A percentile compares a stretch with the other conserved stretches of the same genome.
Evolutionary conservation across 306 rosid species (phyloP).

Genomic region (Castanea sativa): DNA sequence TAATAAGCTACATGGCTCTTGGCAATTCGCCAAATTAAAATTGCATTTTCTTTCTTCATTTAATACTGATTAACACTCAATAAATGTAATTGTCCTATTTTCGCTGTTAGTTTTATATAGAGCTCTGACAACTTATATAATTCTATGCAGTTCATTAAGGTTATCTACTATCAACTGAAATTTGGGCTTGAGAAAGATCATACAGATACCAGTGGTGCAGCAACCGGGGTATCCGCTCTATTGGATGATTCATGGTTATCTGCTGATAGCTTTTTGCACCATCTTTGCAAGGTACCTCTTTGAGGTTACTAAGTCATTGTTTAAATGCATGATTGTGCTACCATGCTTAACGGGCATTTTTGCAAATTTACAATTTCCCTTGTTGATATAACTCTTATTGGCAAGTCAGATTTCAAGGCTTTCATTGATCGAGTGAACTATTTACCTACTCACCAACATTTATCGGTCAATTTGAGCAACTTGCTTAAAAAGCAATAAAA

Average conservation of each 20-base stretch:
- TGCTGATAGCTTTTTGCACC: constrained; percentile 63
- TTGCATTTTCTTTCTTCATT: background rate
- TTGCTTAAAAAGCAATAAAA: background rate
- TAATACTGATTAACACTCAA: background rate
- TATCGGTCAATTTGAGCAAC: background rate
- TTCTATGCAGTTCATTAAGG: constrained; percentile 60
- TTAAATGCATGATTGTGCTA: constrained; percentile 5
- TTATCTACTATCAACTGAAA: constrained; percentile 77
- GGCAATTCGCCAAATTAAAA: background rate
- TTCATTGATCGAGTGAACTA: background rate
- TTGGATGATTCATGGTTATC: constrained; percentile 81
- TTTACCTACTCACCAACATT: background rate
- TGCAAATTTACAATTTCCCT: background rate
- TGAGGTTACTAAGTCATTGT: background rate
- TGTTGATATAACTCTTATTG: background rate
- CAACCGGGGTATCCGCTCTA: constrained; percentile 36
- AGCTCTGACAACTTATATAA: constrained; percentile 23
- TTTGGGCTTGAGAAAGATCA: constrained; percentile 63
- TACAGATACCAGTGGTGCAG: constrained; percentile 15
- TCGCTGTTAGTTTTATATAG: constrained; percentile 3
- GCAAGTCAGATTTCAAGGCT: background rate
- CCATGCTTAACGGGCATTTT: background rate
- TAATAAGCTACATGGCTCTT: too few species aligned
- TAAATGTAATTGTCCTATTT: background rate
- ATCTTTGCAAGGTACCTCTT: constrained; percentile 61